phyloP scores from a whole-genome alignment of 768 basidiomycete species.

The Russula griseocarnosa region DNA sequence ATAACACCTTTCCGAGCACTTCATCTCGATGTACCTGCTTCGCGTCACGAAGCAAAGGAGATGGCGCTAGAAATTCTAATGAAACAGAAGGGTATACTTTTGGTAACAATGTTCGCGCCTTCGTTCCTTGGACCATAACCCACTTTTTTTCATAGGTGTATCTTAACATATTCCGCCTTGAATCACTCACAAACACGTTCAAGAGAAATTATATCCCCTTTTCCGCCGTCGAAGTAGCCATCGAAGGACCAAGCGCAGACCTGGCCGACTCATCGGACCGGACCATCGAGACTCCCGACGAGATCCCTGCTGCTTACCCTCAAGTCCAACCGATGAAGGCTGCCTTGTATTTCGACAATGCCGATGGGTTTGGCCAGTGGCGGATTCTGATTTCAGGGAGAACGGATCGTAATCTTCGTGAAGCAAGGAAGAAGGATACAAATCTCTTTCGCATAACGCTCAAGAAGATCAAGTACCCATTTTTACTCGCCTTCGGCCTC shows the following conservation, averaged over 20 bases:
- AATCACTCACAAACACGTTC: conserved; percentile 6
- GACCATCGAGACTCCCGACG: conserved; percentile 4
- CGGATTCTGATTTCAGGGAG: conserved; percentile 50
- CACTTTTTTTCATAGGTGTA: conserved; percentile 6
- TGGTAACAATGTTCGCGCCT: conserved; percentile 26
- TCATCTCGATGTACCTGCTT: conserved; percentile 31
- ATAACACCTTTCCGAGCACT: conserved; percentile 34
- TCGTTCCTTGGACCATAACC: background rate
- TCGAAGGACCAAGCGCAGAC: background rate
- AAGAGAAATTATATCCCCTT: conserved; percentile 17
- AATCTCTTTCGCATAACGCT: conserved; percentile 51
- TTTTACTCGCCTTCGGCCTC: background rate
- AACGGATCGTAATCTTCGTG: conserved; percentile 48
- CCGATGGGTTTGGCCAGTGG: conserved; percentile 63
- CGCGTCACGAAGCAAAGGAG: conserved; percentile 26
- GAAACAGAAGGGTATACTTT: conserved; percentile 32
- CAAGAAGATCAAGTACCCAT: conserved; percentile 61
- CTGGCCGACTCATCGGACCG: background rate
- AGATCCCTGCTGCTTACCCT: conserved; percentile 39
- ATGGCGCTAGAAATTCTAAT: conserved; percentile 28
- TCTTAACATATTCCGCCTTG: conserved; percentile 11
- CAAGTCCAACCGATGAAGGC: conserved; percentile 56
- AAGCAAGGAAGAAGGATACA: conserved; percentile 43
- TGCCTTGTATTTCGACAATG: conserved; percentile 55
- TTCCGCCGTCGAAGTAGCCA: background rate